Base-by-base conservation (phyloP, 805 yeast genomes). In the Teunomyces aglyptinius region DNA sequence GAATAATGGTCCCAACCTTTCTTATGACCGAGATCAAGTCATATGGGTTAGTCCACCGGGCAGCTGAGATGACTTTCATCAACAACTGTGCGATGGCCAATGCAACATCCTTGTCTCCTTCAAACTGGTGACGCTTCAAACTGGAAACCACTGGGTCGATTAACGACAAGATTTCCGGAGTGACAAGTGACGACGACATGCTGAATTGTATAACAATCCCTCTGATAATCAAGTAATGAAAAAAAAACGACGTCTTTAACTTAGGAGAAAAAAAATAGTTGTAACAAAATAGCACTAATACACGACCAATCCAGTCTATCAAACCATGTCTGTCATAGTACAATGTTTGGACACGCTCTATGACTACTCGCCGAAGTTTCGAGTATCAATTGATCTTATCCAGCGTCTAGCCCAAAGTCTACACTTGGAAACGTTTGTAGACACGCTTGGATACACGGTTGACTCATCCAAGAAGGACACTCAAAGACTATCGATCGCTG, bases 61-160 rank as follows among this genome's bases (percentile, higher is more conserved):
- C 88, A 10, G 86, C 86, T 0, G 97, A 89, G 16, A 90, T 83
- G 43, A 89, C 94, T 63, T 96, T 79, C 81, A 89, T 85, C 51
- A 94, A 67, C 43, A 92, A 71, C 55, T 89, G 96, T 15, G 96
- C 85, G 6, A 96, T 88, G 45, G 87, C 94, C 31, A 89, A 72
- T 0, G 98, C 97, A 38, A 89, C 87, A 13, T 75, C 76, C 55
- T 84, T 85, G 11, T 96, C 88, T 1, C 96, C 96, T 4, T 76
- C 67, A 38, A 90, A 77, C 63, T 91, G 96, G 49, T 92, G 83
- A 55, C 97, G 84, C 63, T 89, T 91, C 54, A 92, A 77, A 57
- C 80, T 77, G 19, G 63, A 59, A 13, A 70, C 68, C 12, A 70
- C 63, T 10, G 75, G 76, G 33, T 69, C 70, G 39, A 72, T 59